Evolutionary conservation across 257 asterid genomes (phyloP).

Genomic region (Solanum chiquidenum): DNA sequence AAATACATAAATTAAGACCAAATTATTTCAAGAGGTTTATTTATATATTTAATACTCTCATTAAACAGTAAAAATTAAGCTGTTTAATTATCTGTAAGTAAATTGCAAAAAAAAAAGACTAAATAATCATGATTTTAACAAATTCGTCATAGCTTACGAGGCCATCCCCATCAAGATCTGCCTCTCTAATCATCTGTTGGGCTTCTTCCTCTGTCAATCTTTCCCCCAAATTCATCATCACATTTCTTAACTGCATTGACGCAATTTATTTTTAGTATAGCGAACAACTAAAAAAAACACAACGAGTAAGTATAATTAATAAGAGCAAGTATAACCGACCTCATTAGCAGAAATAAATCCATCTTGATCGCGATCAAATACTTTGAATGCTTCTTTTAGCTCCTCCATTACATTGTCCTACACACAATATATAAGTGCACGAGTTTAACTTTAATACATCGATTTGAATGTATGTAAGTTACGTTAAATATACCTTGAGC

Average conservation of each 20-base stretch:
- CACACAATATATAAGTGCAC: neutral
- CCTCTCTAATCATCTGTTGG: conserved; percentile 62
- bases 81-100: neutral
- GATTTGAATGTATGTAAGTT: neutral
- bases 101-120: neutral
- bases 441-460: neutral
- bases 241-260: conserved; percentile 44
- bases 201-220: conserved; percentile 63
- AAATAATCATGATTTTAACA: conserved; percentile 43
- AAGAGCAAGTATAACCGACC: conserved; percentile 8
- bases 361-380: conserved; percentile 69
- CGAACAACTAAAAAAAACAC: too few relatives aligned
- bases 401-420: conserved; percentile 51
- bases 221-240: conserved; percentile 71
- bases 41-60: neutral
- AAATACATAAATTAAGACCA: neutral
- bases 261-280: neutral
- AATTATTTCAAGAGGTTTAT: neutral
- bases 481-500: conserved; percentile 25
- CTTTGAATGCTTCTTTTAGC: conserved; percentile 63
- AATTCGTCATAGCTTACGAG: conserved; percentile 58
- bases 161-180: conserved; percentile 65
- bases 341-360: conserved; percentile 63
- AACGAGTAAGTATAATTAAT: too few relatives aligned
- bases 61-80: neutral